A percentile compares a stretch with the other conserved stretches of the same genome.
These are phyloP conservation scores for Lodderomyces oxycetoniae DNA, from an alignment of 1,139 yeast species.

Conservation along the genomic window DNA sequence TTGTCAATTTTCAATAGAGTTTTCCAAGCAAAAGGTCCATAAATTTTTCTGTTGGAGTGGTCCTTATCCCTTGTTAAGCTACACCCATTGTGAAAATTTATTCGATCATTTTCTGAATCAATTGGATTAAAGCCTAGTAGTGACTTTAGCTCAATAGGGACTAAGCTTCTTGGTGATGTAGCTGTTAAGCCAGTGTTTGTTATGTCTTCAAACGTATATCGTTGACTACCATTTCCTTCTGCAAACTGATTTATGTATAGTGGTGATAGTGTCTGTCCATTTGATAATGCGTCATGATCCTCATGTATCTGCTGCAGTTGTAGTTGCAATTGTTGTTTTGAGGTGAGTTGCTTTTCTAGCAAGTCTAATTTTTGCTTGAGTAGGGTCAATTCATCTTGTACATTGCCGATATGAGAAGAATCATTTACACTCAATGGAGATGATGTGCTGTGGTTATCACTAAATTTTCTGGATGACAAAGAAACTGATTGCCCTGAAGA, in stretches of 20 bases:
- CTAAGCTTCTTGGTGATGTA: background rate
- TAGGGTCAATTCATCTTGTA: slow-evolving; percentile 17
- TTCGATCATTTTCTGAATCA: slow-evolving; percentile 19
- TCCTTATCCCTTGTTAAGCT: slow-evolving; percentile 23
- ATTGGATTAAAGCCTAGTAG: slow-evolving; percentile 13
- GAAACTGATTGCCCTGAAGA: no score
- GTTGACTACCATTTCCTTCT: background rate
- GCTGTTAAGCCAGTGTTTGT: background rate
- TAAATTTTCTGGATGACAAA: no score
- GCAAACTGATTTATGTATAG: background rate
- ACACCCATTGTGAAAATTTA: slow-evolving; percentile 33
- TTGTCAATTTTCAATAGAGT: slow-evolving; percentile 27
- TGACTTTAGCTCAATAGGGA: slow-evolving; percentile 5
- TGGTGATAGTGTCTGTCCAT: background rate
- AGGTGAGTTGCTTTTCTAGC: slow-evolving; percentile 9
- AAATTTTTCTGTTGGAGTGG: slow-evolving; percentile 21
- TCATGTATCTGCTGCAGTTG: background rate
- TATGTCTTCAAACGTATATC: background rate
- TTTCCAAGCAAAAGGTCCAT: slow-evolving; percentile 37
- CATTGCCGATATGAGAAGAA: slow-evolving; percentile 4
- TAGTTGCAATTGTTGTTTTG: background rate
- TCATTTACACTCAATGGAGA: slow-evolving; percentile 1
- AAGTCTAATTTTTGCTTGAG: slow-evolving; percentile 17
- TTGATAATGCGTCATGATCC: background rate
- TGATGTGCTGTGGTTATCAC: no score